These are phyloP conservation scores for Friedmanniomyces simplex DNA, from an alignment of 495 filamentous ascomycete genomes.

Conservation along the genomic window DNA sequence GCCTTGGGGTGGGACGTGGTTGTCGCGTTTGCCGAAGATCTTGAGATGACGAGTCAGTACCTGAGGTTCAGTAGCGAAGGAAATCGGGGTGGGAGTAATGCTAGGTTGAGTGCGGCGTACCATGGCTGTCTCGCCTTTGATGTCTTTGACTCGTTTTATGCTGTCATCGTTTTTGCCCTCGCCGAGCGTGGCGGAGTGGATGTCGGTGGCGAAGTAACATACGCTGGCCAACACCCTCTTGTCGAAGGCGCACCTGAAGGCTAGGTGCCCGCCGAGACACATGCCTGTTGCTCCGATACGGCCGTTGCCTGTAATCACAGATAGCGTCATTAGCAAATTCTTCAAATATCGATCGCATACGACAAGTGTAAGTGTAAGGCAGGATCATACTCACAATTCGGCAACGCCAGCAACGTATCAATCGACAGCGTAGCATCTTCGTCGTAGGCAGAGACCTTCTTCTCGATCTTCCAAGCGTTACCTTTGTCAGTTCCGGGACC, in stretches of 20 bases:
- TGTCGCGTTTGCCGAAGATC: constrained; percentile 84
- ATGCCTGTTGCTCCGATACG: constrained; percentile 82
- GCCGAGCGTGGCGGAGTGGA: constrained; percentile 68
- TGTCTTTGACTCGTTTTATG: constrained; percentile 54
- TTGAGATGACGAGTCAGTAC: constrained; percentile 13
- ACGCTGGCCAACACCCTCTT: constrained; percentile 63
- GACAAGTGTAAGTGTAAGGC: background rate
- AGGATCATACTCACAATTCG: constrained; percentile 45
- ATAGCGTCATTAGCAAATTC: background rate
- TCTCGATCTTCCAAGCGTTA: constrained; percentile 67
- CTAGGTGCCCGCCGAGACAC: constrained; percentile 89
- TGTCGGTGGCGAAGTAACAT: constrained; percentile 88
- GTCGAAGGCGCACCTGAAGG: constrained; percentile 75
- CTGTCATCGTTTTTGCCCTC: constrained; percentile 58
- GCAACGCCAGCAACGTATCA: constrained; percentile 58
- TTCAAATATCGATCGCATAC: background rate
- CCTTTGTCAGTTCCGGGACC: constrained; percentile 78
- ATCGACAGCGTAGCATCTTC: constrained; percentile 71
- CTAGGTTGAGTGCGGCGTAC: constrained; percentile 32
- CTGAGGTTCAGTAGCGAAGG: background rate
- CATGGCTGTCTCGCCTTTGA: constrained; percentile 68
- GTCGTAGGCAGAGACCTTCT: constrained; percentile 82
- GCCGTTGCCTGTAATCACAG: constrained; percentile 43
- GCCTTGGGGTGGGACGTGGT: constrained; percentile 76
- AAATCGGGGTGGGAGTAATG: constrained; percentile 35